Conservation (phyloP, 306 rosid genomes). For the Rosa rugosa region DNA sequence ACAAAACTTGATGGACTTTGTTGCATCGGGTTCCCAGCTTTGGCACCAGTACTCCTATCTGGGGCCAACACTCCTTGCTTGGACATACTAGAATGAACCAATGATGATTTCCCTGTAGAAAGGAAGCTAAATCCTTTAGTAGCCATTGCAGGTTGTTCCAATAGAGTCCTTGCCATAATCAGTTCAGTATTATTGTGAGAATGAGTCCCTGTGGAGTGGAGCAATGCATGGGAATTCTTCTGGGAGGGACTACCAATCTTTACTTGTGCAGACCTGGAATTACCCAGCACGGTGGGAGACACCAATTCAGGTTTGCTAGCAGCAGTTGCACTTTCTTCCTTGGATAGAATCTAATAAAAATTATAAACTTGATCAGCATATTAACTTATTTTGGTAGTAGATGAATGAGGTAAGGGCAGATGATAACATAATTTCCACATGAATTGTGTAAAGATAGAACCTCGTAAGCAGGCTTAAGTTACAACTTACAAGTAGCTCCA, state of each 20-base stretch:
- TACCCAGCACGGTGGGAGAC: slow-evolving; percentile 27
- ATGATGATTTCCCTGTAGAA: slow-evolving; percentile 40
- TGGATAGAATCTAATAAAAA: slow-evolving; percentile 47
- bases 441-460: not conserved
- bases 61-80: slow-evolving; percentile 36
- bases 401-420: not conserved
- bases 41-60: slow-evolving; percentile 34
- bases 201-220: slow-evolving; percentile 29
- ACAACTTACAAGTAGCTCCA: not conserved
- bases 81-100: slow-evolving; percentile 21
- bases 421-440: not conserved
- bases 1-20: slow-evolving; percentile 24
- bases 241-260: slow-evolving; percentile 29
- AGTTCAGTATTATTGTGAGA: slow-evolving; percentile 26
- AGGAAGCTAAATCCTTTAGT: slow-evolving; percentile 59
- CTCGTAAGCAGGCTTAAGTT: slow-evolving; percentile 3
- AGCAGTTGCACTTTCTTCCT: slow-evolving; percentile 38
- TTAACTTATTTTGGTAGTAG: not conserved
- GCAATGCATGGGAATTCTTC: slow-evolving; percentile 22
- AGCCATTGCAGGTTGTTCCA: slow-evolving; percentile 30
- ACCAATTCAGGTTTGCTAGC: slow-evolving; percentile 40
- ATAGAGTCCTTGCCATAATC: slow-evolving; percentile 24
- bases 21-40: slow-evolving; percentile 21
- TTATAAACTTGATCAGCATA: slow-evolving; percentile 16
- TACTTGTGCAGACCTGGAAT: slow-evolving; percentile 35